Evolutionary conservation across 1,139 yeast species (phyloP), one percentile per base, ranked within the genome.

Genomic region (Hyphopichia burtonii): DNA sequence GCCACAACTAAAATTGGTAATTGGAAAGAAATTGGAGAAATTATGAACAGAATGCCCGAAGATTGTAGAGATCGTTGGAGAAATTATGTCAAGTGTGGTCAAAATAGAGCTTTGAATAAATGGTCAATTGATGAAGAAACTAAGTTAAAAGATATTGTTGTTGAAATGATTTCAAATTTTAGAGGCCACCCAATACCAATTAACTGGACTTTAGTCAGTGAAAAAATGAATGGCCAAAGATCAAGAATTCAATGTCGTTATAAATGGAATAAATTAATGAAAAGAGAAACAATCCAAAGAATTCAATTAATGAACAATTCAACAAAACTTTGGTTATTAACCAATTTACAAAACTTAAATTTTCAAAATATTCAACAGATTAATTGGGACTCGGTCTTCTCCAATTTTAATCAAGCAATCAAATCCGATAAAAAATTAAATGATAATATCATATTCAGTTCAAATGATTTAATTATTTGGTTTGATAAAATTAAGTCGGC

Each of bases 1-100:
- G 87, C 88, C 4, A 65, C 75, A 8, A 80, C 81, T 31, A 78
- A 81, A 50, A 87, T 83, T 44, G 89, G 93, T 12, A 88, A 85
- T 55, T 90, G 97, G 97, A 86, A 87, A 52, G 74, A 74, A 36
- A 86, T 90, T 47, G 96, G 96, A 2, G 76, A 76, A 42, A 65
- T 73, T 8, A 71, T 90, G 80, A 88, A 88, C 11, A 76, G 98
- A 55, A 91, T 91, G 98, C 97, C 98, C 0, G 98, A 91, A 56
- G 98, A 91, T 65, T 90, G 97, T 61, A 76, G 98, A 50, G 98
- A 91, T 59, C 74, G 98, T 50, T 91, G 96, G 96, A 76, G 98
- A 62, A 91, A 91, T 61, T 91, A 91, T 57, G 86, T 90, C 47
- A 90, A 90, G 61, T 90, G 97, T 66, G 97, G 97, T 23, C 71